Percentiles rank a stretch among this genome's conserved stretches.
Conservation (phyloP, 345 rosid species). For the Brassica carinata region DNA sequence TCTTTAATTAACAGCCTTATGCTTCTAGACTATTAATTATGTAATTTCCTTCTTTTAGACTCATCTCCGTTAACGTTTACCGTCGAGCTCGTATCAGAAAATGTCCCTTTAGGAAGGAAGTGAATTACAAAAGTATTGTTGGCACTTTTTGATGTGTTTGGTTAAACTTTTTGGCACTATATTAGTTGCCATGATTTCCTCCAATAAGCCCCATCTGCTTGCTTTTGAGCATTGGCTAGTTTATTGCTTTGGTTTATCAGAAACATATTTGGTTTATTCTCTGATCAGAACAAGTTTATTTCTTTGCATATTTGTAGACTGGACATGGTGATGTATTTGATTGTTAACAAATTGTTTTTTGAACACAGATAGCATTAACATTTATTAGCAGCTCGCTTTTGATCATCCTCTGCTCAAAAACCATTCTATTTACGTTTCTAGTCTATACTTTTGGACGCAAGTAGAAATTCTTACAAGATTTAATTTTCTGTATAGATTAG, state of each 20-base stretch:
- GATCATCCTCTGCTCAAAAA: slow-evolving; percentile 20
- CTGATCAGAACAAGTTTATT: too few species aligned
- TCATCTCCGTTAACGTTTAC: neutral
- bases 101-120: neutral
- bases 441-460: neutral
- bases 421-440: neutral
- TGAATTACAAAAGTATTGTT: neutral
- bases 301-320: too few species aligned
- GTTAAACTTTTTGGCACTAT: neutral
- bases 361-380: too few species aligned
- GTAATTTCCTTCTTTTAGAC: neutral
- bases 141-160: neutral
- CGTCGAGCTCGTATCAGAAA: neutral
- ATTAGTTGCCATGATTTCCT: neutral
- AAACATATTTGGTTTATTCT: too few species aligned
- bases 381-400: neutral
- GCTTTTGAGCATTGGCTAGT: neutral
- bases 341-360: too few species aligned
- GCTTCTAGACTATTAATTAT: neutral
- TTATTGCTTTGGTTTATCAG: too few species aligned
- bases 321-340: too few species aligned
- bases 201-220: neutral
- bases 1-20: neutral
- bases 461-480: neutral
- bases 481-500: neutral